Base-by-base conservation (phyloP, 768 basidiomycete genomes). In the Multifurca ochricompacta region DNA sequence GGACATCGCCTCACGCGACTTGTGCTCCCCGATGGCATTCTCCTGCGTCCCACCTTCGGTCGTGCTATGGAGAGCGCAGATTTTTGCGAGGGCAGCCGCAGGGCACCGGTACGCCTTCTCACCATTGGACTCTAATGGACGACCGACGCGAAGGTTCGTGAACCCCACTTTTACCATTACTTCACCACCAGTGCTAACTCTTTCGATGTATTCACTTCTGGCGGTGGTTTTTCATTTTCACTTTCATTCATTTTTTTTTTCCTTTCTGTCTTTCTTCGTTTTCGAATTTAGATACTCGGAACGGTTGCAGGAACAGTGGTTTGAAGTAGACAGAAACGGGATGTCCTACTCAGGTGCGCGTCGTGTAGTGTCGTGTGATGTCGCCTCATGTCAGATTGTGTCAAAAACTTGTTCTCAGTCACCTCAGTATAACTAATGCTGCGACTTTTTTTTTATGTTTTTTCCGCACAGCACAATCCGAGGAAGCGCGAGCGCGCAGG, bases 231-330 rank as follows among this genome's bases (percentile, higher is more conserved):
- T n/a, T n/a, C n/a, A n/a, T n/a, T n/a, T n/a, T n/a, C n/a, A n/a
- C n/a, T n/a, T n/a, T n/a, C n/a, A n/a, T n/a, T n/a, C n/a, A n/a
- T n/a, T n/a, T n/a, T n/a, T n/a, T n/a, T 18, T 2, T 18, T 37
- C 37, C 37, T 11, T 1, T 8, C 37, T 7, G 11, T 23, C 23
- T 8, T 1, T 23, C 14, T 3, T 11, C 23, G 37, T 41, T 11
- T 41, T 19, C 40, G 40, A 30, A 11, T 21, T 13, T 32, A 61
- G 60, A 27, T 61, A 59, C 31, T 61, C 60, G 4, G 60, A 61
- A n/a, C 51, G 60, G 5, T 23, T 47, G 3, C 51, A 50, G 30
- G 58, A 61, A 16, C 54, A 61, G 34, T 61, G 60, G 60, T 61
- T 61, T 23, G 46, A 56, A 13, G 44, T 54, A 2, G 60, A 61